These are phyloP conservation scores for Penicillium vulpinum DNA, from an alignment of 2,329 filamentous ascomycete species.

Conservation along the genomic window DNA sequence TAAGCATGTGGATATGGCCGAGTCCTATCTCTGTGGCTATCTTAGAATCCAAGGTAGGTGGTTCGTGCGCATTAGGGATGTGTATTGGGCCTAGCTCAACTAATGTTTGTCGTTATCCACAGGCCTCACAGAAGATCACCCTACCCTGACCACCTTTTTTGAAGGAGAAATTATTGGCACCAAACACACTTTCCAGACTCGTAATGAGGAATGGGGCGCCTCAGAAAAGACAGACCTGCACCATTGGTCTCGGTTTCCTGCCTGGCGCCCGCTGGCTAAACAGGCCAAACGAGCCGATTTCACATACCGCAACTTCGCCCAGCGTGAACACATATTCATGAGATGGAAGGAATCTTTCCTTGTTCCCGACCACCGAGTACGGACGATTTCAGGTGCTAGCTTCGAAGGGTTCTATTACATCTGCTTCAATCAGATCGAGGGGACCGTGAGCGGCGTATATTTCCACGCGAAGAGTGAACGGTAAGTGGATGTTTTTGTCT, in stretches of 20 bases:
- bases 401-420: slow-evolving; percentile 99
- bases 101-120: slow-evolving; percentile 11
- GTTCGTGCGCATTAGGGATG: not conserved
- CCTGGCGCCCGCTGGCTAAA: slow-evolving; percentile 75
- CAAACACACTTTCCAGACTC: slow-evolving; percentile 91
- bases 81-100: slow-evolving; percentile 3
- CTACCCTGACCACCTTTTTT: slow-evolving; percentile 96
- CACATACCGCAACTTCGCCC: slow-evolving; percentile 67
- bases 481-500: slow-evolving; percentile 64
- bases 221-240: slow-evolving; percentile 86
- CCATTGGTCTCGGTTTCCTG: slow-evolving; percentile 88
- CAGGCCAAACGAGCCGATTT: slow-evolving; percentile 61
- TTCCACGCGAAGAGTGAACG: slow-evolving; percentile 98
- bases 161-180: slow-evolving; percentile 96
- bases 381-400: slow-evolving; percentile 88
- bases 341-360: slow-evolving; percentile 98
- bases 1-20: slow-evolving; percentile 90
- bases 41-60: slow-evolving; percentile 83
- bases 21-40: slow-evolving; percentile 94
- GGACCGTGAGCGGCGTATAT: slow-evolving; percentile 88
- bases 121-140: slow-evolving; percentile 94
- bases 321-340: slow-evolving; percentile 93
- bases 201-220: slow-evolving; percentile 87
- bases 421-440: slow-evolving; percentile 90
- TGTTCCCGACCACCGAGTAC: slow-evolving; percentile 89